Conservation (phyloP, 2,329 filamentous ascomycete genomes). For the Claviceps pusilla region DNA sequence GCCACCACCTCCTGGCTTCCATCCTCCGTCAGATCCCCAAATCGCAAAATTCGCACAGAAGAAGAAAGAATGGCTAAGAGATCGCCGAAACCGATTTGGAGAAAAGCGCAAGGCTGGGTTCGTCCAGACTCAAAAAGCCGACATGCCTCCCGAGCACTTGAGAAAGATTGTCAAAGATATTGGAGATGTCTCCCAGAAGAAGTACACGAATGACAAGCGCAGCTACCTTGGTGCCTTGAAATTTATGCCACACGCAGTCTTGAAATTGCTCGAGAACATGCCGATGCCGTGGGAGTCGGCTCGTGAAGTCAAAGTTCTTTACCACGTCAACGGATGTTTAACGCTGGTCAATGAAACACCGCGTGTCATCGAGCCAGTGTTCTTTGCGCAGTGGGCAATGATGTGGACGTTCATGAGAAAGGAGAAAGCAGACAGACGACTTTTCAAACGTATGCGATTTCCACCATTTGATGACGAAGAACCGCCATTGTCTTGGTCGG, state of each 20-base stretch:
- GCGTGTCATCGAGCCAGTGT: conserved; percentile 91
- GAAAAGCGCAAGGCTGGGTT: conserved; percentile 96
- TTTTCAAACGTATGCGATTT: conserved; percentile 98
- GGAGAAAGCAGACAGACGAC: conserved; percentile 86
- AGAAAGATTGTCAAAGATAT: conserved; percentile 98
- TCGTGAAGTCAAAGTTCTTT: conserved; percentile 91
- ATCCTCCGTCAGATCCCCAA: conserved; percentile 65
- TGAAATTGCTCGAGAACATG: conserved; percentile 98
- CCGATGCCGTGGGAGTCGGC: conserved; percentile 98
- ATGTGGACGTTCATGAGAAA: conserved; percentile 99
- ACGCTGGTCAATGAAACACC: conserved; percentile 95
- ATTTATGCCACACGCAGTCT: conserved; percentile 96
- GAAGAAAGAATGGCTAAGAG: conserved; percentile 96
- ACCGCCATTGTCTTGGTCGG: conserved; percentile 90
- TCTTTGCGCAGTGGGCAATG: conserved; percentile 96
- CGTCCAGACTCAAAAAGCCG: conserved; percentile 93
- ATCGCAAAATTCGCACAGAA: conserved; percentile 93
- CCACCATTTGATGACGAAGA: conserved; percentile 98
- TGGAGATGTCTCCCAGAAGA: conserved; percentile 97
- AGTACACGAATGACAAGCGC: conserved; percentile 95
- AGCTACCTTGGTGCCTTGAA: conserved; percentile 95
- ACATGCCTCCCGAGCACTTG: conserved; percentile 96
- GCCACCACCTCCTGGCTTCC: conserved; percentile 57
- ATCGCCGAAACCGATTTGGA: conserved; percentile 80
- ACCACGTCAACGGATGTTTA: conserved; percentile 94